Percentiles rank a stretch among this genome's conserved stretches.
phyloP scores from a whole-genome alignment of 2,329 filamentous ascomycete genomes.

The Chalara sp. region DNA sequence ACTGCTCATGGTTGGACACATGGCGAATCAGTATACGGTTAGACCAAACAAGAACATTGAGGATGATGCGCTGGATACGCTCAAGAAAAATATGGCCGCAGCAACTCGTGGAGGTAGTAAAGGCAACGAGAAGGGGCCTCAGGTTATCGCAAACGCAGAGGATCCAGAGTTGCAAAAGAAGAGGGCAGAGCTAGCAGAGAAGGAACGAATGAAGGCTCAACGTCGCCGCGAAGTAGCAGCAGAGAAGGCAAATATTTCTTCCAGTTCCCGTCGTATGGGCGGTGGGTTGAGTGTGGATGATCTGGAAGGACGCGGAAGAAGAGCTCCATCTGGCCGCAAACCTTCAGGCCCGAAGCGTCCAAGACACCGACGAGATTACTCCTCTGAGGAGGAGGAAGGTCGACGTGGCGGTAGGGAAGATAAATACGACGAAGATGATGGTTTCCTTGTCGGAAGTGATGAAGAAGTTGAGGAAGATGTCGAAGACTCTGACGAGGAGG shows the following conservation, averaged over 20 bases:
- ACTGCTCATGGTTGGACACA: constrained; percentile 67
- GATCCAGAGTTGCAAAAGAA: constrained; percentile 72
- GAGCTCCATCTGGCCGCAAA: constrained; percentile 45
- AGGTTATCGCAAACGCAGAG: constrained; percentile 63
- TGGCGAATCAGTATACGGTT: constrained; percentile 66
- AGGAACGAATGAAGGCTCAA: constrained; percentile 62
- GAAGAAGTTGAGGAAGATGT: constrained; percentile 57
- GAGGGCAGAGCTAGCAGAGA: constrained; percentile 67
- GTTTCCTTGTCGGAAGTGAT: constrained; percentile 70
- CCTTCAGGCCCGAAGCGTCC: constrained; percentile 45
- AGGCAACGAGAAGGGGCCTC: constrained; percentile 48
- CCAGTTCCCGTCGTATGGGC: constrained; percentile 34
- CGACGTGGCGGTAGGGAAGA: constrained; percentile 51
- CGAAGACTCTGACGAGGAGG: constrained; percentile 45
- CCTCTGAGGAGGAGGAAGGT: constrained; percentile 70
- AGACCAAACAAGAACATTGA: constrained; percentile 60
- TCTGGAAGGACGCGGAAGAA: constrained; percentile 55
- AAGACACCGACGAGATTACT: constrained; percentile 57
- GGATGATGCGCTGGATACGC: constrained; percentile 63
- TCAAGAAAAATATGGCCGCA: constrained; percentile 61
- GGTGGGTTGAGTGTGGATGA: constrained; percentile 61
- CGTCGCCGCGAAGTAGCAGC: constrained; percentile 62
- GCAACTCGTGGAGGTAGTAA: constrained; percentile 49
- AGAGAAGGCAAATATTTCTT: constrained; percentile 43
- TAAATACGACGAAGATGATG: constrained; percentile 74